Evolutionary conservation across 2,329 filamentous ascomycete species (phyloP), one percentile per base, ranked within the genome.

Genomic region (Amphichorda felina): DNA sequence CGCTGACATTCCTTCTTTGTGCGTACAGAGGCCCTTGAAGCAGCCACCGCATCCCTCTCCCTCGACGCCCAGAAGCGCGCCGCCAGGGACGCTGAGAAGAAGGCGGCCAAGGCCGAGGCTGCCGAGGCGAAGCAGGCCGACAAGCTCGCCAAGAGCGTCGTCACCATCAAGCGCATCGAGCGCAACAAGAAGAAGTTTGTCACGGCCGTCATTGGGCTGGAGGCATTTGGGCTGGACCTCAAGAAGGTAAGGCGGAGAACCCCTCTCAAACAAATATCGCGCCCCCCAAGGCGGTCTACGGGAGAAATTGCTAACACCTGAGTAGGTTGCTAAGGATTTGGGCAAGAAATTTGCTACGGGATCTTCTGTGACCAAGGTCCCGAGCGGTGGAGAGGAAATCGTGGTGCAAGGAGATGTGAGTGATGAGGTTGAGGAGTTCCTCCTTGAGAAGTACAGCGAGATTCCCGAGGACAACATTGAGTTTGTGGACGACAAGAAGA

Each of bases 341-440:
- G 91, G 91, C 43, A 98, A 96, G 74, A 96, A 95, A 63, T 96
- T 98, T 54, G 91, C 91, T 21, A 96, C 91, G 8, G 91, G 91
- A 1, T 82, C 79, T 13, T 88, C 81, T 30, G 91, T 98, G 30
- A 96, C 89, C 8, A 94, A 95, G 64, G 74, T 82, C 2, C 73
- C 86, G 0, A 79, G 77, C 37, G 86, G 85, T 16, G 83, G 83
- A 14, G 91, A 98, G 61, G 91, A 96, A 63, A 96, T 98, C 55
- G 93, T 94, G 4, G 86, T 98, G 15, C 91, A 98, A 63, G 91
- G 91, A 24, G 91, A 98, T 62, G 79, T 98, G 42, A 94, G 87
- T 56, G 84, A 91, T 50, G 91, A 98, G 62, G 79, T 98, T 44
- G 75, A 84, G 51, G 91, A 96, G 55, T 95, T 89, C 64, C 61